A percentile compares a stretch with the other conserved stretches of the same genome.
These are phyloP conservation scores for Aspergillus bertholletiae DNA, from an alignment of 495 filamentous ascomycete genomes.

Conservation along the genomic window DNA sequence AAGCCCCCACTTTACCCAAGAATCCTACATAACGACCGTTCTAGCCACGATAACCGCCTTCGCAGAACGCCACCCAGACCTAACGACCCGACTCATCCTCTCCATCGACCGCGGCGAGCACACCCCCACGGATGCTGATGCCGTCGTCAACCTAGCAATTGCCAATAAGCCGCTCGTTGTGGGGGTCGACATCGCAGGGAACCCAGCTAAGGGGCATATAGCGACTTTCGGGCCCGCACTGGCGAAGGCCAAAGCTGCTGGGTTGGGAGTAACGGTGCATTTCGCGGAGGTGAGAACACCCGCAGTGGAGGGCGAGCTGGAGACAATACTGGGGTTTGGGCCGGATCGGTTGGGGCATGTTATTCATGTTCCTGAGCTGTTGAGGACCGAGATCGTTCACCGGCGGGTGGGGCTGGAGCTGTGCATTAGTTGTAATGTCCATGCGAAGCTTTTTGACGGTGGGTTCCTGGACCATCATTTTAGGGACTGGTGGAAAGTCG, in stretches of 20 bases:
- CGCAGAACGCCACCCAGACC: conserved; percentile 20
- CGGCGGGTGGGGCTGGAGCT: conserved; percentile 65
- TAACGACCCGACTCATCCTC: conserved; percentile 65
- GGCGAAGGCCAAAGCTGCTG: conserved; percentile 44
- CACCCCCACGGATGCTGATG: conserved; percentile 49
- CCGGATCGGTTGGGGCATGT: conserved; percentile 79
- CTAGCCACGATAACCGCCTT: conserved; percentile 55
- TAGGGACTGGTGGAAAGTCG: conserved; percentile 55
- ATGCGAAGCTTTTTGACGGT: conserved; percentile 67
- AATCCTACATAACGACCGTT: conserved; percentile 62
- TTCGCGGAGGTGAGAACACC: conserved; percentile 66
- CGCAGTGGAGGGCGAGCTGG: conserved; percentile 53
- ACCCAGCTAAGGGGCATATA: conserved; percentile 63
- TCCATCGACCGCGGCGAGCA: conserved; percentile 67
- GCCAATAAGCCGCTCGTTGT: conserved; percentile 58
- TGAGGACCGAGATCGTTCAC: conserved; percentile 52
- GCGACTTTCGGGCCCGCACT: conserved; percentile 55
- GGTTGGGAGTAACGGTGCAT: conserved; percentile 67
- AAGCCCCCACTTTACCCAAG: conserved; percentile 53
- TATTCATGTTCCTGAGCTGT: conserved; percentile 60
- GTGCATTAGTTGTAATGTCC: conserved; percentile 78
- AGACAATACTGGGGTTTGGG: conserved; percentile 55
- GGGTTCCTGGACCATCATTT: conserved; percentile 71
- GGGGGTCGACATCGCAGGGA: conserved; percentile 77
- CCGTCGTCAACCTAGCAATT: conserved; percentile 61